phyloP scores from a whole-genome alignment of 352 stramenopile genomes.

The Pythium inflatum region DNA sequence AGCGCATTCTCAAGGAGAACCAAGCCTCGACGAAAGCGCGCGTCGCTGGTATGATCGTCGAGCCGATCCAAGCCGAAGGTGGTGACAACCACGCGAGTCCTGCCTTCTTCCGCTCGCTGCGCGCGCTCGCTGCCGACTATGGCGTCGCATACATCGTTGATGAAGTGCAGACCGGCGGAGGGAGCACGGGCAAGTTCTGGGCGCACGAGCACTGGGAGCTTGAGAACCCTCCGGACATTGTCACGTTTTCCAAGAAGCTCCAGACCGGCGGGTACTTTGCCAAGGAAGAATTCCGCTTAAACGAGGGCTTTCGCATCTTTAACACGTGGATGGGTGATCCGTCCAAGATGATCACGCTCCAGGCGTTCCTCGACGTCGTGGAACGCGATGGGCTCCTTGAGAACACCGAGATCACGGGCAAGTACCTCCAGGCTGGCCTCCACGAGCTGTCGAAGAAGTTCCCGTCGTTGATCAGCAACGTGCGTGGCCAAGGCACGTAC shows the following conservation, averaged over 20 bases:
- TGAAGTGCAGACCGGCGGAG: constrained; percentile 83
- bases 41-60: constrained; percentile 81
- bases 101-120: constrained; percentile 66
- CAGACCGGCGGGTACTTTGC: constrained; percentile 84
- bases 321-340: constrained; percentile 91
- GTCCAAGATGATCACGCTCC: constrained; percentile 81
- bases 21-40: constrained; percentile 32
- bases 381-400: constrained; percentile 63
- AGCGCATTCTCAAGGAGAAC: constrained; percentile 55
- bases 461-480: constrained; percentile 67
- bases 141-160: constrained; percentile 84
- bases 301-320: constrained; percentile 83
- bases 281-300: constrained; percentile 72
- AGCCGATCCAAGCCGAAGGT: constrained; percentile 83
- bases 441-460: constrained; percentile 49
- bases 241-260: constrained; percentile 89
- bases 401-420: constrained; percentile 73
- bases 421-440: constrained; percentile 67
- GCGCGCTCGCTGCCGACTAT: constrained; percentile 57
- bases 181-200: constrained; percentile 86
- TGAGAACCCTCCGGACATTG: constrained; percentile 73
- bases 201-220: constrained; percentile 83
- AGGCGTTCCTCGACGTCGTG: constrained; percentile 74
- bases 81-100: constrained; percentile 81
- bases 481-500: constrained; percentile 80